Evolutionary conservation across 768 basidiomycete species (phyloP), one percentile per base, ranked within the genome.

Genomic region (Dioszegia aurantiaca): DNA sequence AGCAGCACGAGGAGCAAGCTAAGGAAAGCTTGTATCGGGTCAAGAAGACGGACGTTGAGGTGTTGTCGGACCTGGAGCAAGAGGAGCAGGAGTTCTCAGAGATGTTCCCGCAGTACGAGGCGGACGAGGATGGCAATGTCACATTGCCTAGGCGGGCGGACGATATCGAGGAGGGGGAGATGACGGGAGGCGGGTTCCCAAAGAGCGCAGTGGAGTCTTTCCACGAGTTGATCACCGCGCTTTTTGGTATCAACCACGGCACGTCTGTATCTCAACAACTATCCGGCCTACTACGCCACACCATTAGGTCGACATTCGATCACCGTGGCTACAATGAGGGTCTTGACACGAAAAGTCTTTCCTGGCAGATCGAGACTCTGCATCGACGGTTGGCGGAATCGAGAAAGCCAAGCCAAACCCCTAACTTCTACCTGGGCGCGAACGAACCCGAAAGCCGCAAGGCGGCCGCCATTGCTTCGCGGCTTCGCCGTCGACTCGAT

Each of bases 61-160:
- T 81, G 27, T 74, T 81, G 10, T 82, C 81, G 12, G 92, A 93
- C 59, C 83, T 83, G 4, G 87, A 90, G 67, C 70, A 83, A 36
- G 90, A 95, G 70, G 88, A 88, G 73, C 80, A 81, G 61, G 95
- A 98, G 64, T 90, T 98, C 68, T 77, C 85, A 43, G 78, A 83
- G 4, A 74, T 98, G 27, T 99, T 99, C 77, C 95, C 95, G 12
- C 48, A 62, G 46, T 76, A 69, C 45, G 84, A 84, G 11, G 61
- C 67, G 14, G 60, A 65, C 1, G 59, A 69, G 31, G 72, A 65
- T 24, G 47, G 36, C 24, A 23, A 41, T 8, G 9, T 26, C 24
- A 23, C 19, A 42, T 21, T 42, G 40, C 40, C 40, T n/a, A 21
- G 19, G 40, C 9, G 5, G 40, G 40, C 14, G 8, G 30, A 26